These are phyloP conservation scores for Noccaea caerulescens DNA, from an alignment of 345 rosid genomes.

Conservation along the genomic window DNA sequence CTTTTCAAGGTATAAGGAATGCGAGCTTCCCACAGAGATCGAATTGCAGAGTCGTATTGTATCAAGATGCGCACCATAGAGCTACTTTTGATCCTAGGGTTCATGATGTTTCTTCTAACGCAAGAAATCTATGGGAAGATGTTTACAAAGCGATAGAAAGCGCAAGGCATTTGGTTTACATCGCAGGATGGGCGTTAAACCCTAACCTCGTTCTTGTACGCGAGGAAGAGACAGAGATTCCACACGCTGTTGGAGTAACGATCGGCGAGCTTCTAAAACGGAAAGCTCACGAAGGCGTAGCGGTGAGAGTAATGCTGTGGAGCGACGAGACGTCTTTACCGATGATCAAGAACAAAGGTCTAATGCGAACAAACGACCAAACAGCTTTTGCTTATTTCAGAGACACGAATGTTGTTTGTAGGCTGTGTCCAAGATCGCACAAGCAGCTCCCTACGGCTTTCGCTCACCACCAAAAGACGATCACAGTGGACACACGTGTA, in stretches of 20 bases:
- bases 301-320: conserved; percentile 89
- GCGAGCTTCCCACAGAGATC: conserved; percentile 79
- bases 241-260: conserved; percentile 65
- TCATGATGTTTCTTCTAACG: conserved; percentile 40
- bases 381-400: conserved; percentile 68
- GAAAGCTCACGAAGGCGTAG: conserved; percentile 86
- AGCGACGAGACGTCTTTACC: conserved; percentile 81
- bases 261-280: conserved; percentile 71
- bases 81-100: conserved; percentile 58
- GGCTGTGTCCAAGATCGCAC: conserved; percentile 69
- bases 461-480: conserved; percentile 88
- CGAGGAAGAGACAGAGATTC: conserved; percentile 65
- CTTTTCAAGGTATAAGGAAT: conserved; percentile 63
- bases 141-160: conserved; percentile 72
- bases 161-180: conserved; percentile 77
- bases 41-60: conserved; percentile 64
- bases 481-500: conserved; percentile 60
- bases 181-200: conserved; percentile 90
- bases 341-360: conserved; percentile 75
- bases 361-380: conserved; percentile 76
- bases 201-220: conserved; percentile 80
- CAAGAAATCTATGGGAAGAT: conserved; percentile 85
- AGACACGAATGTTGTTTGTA: conserved; percentile 67
- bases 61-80: conserved; percentile 80
- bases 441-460: conserved; percentile 74